A percentile compares a stretch with the other conserved stretches of the same genome.
These are phyloP conservation scores for Davidsoniella virescens DNA, from an alignment of 2,329 filamentous ascomycete species.

Conservation along the genomic window DNA sequence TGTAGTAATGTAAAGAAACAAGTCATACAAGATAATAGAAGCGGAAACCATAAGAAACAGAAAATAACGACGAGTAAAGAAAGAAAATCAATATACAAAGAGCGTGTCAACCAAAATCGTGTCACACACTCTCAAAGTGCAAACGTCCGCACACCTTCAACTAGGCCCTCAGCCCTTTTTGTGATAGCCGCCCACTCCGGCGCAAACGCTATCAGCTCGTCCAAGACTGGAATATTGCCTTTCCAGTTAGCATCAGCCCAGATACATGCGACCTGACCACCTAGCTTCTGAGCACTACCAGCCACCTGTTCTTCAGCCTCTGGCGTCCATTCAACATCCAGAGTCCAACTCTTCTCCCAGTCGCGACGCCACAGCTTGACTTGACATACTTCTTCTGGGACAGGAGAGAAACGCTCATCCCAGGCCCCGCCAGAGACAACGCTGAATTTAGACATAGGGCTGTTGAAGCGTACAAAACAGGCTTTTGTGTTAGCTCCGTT, in stretches of 20 bases:
- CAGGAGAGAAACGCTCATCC: constrained; percentile 48
- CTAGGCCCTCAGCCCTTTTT: constrained; percentile 61
- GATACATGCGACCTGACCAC: constrained; percentile 58
- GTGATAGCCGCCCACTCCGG: constrained; percentile 67
- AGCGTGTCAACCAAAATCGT: not conserved
- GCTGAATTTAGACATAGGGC: constrained; percentile 46
- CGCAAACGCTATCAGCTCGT: constrained; percentile 60
- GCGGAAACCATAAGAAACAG: not conserved
- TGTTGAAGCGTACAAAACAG: constrained; percentile 58
- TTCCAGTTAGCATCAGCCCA: constrained; percentile 73
- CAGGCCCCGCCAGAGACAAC: constrained; percentile 44
- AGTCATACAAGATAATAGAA: too few relatives aligned
- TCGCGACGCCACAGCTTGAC: constrained; percentile 70
- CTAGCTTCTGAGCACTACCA: constrained; percentile 20
- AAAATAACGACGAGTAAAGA: not conserved
- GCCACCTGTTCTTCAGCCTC: constrained; percentile 13
- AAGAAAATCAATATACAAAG: not conserved
- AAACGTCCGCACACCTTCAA: constrained; percentile 63
- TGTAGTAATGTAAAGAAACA: too few relatives aligned
- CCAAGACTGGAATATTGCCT: constrained; percentile 63
- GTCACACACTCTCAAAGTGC: constrained; percentile 25
- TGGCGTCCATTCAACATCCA: constrained; percentile 51
- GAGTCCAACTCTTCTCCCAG: constrained; percentile 61
- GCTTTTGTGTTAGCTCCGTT: constrained; percentile 59
- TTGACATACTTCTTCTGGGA: constrained; percentile 45